Conservation (phyloP, 2,329 filamentous ascomycete genomes). For the Diaporthe humulicola region DNA sequence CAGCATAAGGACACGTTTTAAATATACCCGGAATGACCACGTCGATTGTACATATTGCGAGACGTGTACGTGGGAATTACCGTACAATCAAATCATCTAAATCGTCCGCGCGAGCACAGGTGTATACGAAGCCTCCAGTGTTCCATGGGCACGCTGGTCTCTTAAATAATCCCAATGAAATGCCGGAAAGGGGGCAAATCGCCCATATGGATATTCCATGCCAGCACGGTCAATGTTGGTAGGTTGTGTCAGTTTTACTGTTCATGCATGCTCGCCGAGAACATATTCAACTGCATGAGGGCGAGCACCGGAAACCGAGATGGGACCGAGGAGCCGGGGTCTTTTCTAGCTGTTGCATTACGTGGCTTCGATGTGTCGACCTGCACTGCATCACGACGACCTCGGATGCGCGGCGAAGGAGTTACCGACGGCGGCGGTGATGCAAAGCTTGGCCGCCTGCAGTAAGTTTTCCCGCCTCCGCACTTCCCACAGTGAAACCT, state of each 20-base stretch:
- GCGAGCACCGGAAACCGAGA: neutral
- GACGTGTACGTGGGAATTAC: neutral
- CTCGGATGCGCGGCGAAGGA: neutral
- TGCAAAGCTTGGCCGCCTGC: neutral
- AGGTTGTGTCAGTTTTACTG: neutral
- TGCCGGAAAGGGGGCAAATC: neutral
- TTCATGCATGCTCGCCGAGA: neutral
- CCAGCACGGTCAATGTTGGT: neutral
- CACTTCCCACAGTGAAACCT: neutral
- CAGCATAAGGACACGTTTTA: neutral
- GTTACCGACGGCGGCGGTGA: conserved; percentile 2
- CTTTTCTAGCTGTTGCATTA: neutral
- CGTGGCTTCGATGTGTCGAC: conserved; percentile 9
- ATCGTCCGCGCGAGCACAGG: neutral
- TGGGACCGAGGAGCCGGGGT: neutral
- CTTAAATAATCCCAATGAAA: no score
- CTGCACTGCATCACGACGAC: neutral
- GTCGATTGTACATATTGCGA: neutral
- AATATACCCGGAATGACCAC: conserved; percentile 13
- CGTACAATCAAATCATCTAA: neutral
- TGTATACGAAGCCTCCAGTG: neutral
- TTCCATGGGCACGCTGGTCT: no score
- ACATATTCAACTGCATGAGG: neutral
- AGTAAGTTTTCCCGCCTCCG: conserved; percentile 11
- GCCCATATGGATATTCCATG: neutral